Percentiles rank a stretch among this genome's conserved stretches.
phyloP scores from a whole-genome alignment of 2,329 filamentous ascomycete genomes.

The Leptographium wingfieldii region DNA sequence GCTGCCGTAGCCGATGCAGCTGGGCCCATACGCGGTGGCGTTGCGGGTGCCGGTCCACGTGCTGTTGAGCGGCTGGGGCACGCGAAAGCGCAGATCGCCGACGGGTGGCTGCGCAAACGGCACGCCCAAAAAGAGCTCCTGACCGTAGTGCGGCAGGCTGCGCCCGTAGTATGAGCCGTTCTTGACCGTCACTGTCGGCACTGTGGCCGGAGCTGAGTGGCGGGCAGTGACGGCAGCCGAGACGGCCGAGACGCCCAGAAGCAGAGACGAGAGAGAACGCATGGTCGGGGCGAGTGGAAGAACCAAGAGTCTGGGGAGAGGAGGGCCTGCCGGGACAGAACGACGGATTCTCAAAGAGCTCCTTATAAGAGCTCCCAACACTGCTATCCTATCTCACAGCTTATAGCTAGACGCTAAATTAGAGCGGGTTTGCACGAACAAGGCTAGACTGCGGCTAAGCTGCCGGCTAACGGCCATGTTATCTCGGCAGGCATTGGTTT shows the following conservation, averaged over 20 bases:
- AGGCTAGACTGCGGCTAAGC: too few species aligned
- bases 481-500: too few species aligned
- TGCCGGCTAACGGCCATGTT: too few species aligned
- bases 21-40: constrained; percentile 30
- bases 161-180: constrained; percentile 26
- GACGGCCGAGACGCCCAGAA: neutral
- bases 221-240: neutral
- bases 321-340: too few species aligned
- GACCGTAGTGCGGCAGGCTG: constrained; percentile 22
- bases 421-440: too few species aligned
- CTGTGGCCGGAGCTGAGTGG: neutral
- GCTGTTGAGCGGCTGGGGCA: constrained; percentile 20
- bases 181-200: constrained; percentile 7
- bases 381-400: too few species aligned
- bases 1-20: constrained; percentile 37
- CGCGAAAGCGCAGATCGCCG: constrained; percentile 17
- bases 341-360: too few species aligned
- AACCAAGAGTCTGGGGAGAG: too few species aligned
- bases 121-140: constrained; percentile 42
- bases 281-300: neutral
- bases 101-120: constrained; percentile 35
- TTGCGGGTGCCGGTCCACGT: constrained; percentile 27
- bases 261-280: neutral
- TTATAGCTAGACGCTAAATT: too few species aligned
- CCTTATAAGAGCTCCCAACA: too few species aligned